A percentile compares a stretch with the other conserved stretches of the same genome.
These are phyloP conservation scores for Roridomyces roridus DNA, from an alignment of 768 basidiomycete genomes.

Conservation along the genomic window DNA sequence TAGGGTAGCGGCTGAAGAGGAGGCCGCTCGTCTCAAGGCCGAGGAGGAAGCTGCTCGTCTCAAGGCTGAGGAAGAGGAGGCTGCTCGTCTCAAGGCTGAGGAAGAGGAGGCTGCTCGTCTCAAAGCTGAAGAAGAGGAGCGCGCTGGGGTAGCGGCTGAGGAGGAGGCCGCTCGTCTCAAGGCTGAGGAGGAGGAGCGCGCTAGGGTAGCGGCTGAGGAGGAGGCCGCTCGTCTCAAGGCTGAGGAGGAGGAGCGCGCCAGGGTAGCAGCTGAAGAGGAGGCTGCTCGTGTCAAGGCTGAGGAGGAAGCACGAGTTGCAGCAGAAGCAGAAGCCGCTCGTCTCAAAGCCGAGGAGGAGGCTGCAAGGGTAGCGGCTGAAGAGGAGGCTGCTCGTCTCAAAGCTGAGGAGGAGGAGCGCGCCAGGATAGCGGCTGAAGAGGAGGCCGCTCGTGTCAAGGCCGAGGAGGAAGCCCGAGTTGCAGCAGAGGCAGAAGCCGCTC, in stretches of 20 bases:
- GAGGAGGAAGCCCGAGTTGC: too few species aligned
- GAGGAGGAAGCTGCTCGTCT: too few species aligned
- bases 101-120: not conserved
- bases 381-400: too few species aligned
- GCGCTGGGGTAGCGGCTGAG: not conserved
- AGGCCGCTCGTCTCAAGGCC: too few species aligned
- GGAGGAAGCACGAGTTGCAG: not conserved
- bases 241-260: not conserved
- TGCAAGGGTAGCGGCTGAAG: not conserved
- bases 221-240: not conserved
- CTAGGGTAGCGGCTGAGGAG: not conserved
- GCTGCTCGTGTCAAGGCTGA: not conserved
- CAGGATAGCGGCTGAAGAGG: too few species aligned
- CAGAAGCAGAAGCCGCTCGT: constrained; percentile 1
- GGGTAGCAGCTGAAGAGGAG: not conserved
- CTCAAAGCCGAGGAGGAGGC: constrained; percentile 11
- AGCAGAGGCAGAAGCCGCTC: too few species aligned
- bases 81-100: not conserved
- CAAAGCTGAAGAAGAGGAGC: not conserved
- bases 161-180: not conserved
- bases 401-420: too few species aligned
- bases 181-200: not conserved
- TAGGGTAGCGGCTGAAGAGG: not conserved
- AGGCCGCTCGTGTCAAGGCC: too few species aligned
- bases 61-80: not conserved